phyloP scores from a whole-genome alignment of 108 stramenopile genomes.

The Schizochytrium sp. region DNA sequence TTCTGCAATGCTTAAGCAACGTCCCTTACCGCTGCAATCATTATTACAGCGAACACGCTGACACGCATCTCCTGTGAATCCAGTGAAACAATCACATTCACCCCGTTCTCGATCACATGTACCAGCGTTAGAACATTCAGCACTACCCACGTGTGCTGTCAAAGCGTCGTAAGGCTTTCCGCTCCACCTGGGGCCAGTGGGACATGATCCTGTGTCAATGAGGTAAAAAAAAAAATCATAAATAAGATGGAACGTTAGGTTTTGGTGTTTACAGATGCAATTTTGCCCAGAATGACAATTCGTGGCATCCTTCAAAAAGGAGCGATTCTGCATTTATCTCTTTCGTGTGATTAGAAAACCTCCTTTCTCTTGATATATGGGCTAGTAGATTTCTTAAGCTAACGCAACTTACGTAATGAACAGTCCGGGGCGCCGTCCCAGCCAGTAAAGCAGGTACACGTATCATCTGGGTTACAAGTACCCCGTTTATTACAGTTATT shows the following conservation, averaged over 20 bases:
- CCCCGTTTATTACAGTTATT: not conserved
- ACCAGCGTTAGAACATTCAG: conserved; percentile 83
- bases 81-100: conserved; percentile 79
- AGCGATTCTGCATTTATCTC: too few species aligned
- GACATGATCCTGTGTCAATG: conserved; percentile 66
- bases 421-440: not conserved
- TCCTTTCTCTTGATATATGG: too few species aligned
- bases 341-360: too few species aligned
- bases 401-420: not conserved
- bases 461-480: not conserved
- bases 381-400: too few species aligned
- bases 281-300: too few species aligned
- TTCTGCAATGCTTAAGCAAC: conserved; percentile 72
- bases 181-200: conserved; percentile 75
- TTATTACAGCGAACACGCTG: conserved; percentile 79
- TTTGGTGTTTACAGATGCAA: too few species aligned
- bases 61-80: conserved; percentile 82
- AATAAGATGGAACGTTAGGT: too few species aligned
- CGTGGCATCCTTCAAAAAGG: too few species aligned
- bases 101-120: conserved; percentile 77
- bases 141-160: conserved; percentile 73
- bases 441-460: conserved; percentile 17
- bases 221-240: not conserved
- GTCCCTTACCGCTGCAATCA: conserved; percentile 76
- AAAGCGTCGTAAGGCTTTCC: conserved; percentile 66